Evolutionary conservation across 805 yeast species (phyloP).

Genomic region (Wickerhamomyces kurtzmanii): DNA sequence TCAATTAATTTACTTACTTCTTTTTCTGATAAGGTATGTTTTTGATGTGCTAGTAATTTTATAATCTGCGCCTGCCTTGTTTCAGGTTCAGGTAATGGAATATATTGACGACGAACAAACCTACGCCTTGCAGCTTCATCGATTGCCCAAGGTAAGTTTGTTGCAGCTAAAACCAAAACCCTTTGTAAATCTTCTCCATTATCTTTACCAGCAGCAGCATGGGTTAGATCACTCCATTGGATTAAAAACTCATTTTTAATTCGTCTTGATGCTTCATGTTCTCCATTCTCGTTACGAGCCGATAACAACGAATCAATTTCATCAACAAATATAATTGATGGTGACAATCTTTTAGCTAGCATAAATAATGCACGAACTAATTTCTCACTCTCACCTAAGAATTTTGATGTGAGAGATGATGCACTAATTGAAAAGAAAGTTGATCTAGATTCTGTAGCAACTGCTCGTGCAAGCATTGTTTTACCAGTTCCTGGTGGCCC

Average conservation of each 20-base stretch:
- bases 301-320: constrained; percentile 90
- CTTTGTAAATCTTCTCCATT: constrained; percentile 26
- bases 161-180: constrained; percentile 88
- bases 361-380: constrained; percentile 82
- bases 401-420: constrained; percentile 77
- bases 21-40: constrained; percentile 49
- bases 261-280: constrained; percentile 83
- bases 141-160: constrained; percentile 94
- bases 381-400: constrained; percentile 84
- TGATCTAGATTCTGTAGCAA: constrained; percentile 91
- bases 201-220: constrained; percentile 67
- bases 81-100: constrained; percentile 85
- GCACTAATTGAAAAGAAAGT: constrained; percentile 92
- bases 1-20: constrained; percentile 55
- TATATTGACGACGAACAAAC: constrained; percentile 86
- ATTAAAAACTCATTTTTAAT: constrained; percentile 90
- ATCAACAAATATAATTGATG: constrained; percentile 91
- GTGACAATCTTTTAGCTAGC: constrained; percentile 79
- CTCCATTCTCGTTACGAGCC: constrained; percentile 66
- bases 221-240: constrained; percentile 90
- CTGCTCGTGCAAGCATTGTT: constrained; percentile 96
- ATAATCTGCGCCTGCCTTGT: constrained; percentile 68
- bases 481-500: constrained; percentile 99
- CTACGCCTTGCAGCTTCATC: constrained; percentile 97
- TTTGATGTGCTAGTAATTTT: constrained; percentile 62